These are phyloP conservation scores for Mortierella sp. DNA, from an alignment of 371 early-diverging fungal genomes.

Conservation along the genomic window DNA sequence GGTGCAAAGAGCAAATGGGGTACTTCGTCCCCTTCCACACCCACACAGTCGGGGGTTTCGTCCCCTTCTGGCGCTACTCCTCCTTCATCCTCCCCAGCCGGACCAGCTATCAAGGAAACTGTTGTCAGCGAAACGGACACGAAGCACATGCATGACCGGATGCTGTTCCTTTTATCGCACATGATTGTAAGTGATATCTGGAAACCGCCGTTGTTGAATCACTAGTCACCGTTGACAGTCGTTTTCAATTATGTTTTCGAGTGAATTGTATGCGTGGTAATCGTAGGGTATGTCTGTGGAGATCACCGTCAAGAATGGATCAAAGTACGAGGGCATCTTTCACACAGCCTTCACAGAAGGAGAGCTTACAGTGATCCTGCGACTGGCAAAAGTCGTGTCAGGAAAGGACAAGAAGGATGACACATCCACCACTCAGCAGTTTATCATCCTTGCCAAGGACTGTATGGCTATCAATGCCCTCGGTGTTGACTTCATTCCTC, in stretches of 20 bases:
- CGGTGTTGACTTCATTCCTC: conserved; percentile 66
- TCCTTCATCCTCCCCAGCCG: not conserved
- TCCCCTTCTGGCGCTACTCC: conserved; percentile 7
- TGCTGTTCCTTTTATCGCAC: conserved; percentile 77
- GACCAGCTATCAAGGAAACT: conserved; percentile 20
- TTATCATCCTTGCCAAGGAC: conserved; percentile 80
- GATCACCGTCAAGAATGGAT: conserved; percentile 73
- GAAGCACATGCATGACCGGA: conserved; percentile 75
- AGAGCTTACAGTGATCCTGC: conserved; percentile 83
- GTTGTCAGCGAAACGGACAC: conserved; percentile 55
- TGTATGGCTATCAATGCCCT: conserved; percentile 68
- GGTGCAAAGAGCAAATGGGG: conserved; percentile 41
- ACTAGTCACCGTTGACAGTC: not conserved
- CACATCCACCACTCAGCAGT: conserved; percentile 52
- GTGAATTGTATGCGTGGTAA: too few relatives aligned
- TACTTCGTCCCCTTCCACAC: conserved; percentile 26
- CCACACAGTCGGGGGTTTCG: conserved; percentile 18
- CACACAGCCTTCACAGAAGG: conserved; percentile 78
- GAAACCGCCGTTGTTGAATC: too few relatives aligned
- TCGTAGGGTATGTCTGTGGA: conserved; percentile 80
- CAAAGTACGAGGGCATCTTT: conserved; percentile 81
- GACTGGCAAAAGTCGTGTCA: conserved; percentile 65
- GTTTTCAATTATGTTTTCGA: too few relatives aligned
- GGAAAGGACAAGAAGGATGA: conserved; percentile 63
- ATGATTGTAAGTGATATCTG: conserved; percentile 79